phyloP scores from a whole-genome alignment of 352 stramenopile species.

The Globisporangium orthogonon region DNA sequence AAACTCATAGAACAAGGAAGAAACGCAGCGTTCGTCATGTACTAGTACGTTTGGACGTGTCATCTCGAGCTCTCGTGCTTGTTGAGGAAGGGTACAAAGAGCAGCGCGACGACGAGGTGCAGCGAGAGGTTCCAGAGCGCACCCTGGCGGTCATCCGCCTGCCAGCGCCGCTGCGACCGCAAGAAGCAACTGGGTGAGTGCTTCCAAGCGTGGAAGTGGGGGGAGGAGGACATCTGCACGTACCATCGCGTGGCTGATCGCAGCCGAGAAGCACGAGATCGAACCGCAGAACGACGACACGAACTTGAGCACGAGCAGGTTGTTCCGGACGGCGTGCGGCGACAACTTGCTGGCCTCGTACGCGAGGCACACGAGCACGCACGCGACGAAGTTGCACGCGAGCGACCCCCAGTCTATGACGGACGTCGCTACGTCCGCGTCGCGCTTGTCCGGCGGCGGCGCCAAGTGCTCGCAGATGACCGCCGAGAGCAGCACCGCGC shows the following conservation, averaged over 20 bases:
- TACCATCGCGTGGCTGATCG: slow-evolving; percentile 50
- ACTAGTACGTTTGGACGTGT: background rate
- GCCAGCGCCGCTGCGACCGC: slow-evolving; percentile 34
- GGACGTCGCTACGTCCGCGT: background rate
- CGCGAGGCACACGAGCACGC: slow-evolving; percentile 33
- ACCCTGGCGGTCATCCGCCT: slow-evolving; percentile 31
- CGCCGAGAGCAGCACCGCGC: slow-evolving; percentile 44
- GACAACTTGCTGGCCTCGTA: slow-evolving; percentile 50
- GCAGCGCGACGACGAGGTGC: slow-evolving; percentile 37
- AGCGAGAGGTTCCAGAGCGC: slow-evolving; percentile 46
- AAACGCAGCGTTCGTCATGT: background rate
- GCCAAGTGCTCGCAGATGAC: slow-evolving; percentile 27
- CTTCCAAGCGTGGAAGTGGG: too few species aligned
- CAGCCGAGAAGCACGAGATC: slow-evolving; percentile 52
- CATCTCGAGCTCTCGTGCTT: slow-evolving; percentile 33
- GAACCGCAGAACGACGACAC: slow-evolving; percentile 76
- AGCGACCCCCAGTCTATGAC: slow-evolving; percentile 56
- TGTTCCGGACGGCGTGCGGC: slow-evolving; percentile 30
- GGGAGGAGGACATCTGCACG: too few species aligned
- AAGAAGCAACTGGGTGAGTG: background rate
- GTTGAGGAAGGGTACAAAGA: slow-evolving; percentile 56
- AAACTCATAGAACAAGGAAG: background rate
- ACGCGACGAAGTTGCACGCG: slow-evolving; percentile 48
- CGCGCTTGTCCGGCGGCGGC: slow-evolving; percentile 1
- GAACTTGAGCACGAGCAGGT: slow-evolving; percentile 65